These are phyloP conservation scores for Coelastrella sp. DNA, from an alignment of 139 green algal genomes.

Conservation along the genomic window DNA sequence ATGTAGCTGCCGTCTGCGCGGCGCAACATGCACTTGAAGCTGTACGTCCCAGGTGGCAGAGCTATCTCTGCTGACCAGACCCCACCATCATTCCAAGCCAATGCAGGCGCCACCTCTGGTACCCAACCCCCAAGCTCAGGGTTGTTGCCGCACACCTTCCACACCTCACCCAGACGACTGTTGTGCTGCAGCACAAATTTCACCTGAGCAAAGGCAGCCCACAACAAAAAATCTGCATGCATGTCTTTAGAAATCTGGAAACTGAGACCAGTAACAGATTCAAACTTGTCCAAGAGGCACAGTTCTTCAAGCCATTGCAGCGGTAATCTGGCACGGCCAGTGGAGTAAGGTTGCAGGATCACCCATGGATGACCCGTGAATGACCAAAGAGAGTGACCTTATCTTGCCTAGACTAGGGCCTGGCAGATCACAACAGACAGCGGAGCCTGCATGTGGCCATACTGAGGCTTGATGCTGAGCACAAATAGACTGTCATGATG, in stretches of 20 bases:
- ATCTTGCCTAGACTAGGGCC: too few relatives aligned
- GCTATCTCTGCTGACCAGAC: slow-evolving; percentile 36
- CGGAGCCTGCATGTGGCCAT: too few relatives aligned
- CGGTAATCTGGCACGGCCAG: background rate
- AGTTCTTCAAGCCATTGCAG: background rate
- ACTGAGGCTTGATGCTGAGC: too few relatives aligned
- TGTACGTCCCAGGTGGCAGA: slow-evolving; percentile 38
- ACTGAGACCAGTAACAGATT: too few relatives aligned
- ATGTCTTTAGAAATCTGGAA: too few relatives aligned
- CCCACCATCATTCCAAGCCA: slow-evolving; percentile 33
- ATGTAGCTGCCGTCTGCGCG: slow-evolving; percentile 32
- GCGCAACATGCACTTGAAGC: slow-evolving; percentile 47
- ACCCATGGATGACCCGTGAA: too few relatives aligned
- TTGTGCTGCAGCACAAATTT: slow-evolving; percentile 42
- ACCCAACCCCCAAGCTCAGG: slow-evolving; percentile 41
- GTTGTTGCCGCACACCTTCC: slow-evolving; percentile 34
- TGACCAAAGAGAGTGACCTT: too few relatives aligned
- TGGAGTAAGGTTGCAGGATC: too few relatives aligned
- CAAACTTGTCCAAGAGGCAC: background rate
- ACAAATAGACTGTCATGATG: too few relatives aligned
- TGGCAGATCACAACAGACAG: too few relatives aligned
- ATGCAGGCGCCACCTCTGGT: slow-evolving; percentile 20
- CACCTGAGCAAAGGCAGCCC: slow-evolving; percentile 18
- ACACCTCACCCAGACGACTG: slow-evolving; percentile 37
- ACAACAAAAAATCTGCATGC: too few relatives aligned